Evolutionary conservation across 768 basidiomycete species (phyloP), one percentile per base, ranked within the genome.

Genomic region (Amanita subjunquillea): DNA sequence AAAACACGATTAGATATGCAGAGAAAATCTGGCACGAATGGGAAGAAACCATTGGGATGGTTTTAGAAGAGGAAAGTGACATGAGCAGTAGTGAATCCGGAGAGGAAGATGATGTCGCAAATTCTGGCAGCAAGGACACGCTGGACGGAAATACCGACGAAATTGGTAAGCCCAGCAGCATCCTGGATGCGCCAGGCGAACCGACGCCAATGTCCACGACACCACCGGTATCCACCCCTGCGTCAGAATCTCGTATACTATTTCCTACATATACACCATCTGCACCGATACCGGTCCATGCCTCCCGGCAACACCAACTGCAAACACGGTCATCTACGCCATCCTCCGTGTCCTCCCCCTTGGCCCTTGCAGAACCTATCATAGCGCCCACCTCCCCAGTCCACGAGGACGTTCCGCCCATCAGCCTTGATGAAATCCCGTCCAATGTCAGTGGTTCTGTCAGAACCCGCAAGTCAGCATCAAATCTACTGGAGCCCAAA

Each of bases 1-100:
- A 95, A 68, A 96, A 95, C 63, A 97, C 93, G 17, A 93, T 99
- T 59, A 77, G 90, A 50, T 98, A 98, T 67, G 85, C 92, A 38
- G 96, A 98, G 72, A 95, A 94, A 71, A 89, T 96, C 29, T 84
- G 95, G 72, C 86, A 87, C 60, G 96, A 98, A 69, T 98, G 95
- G 94, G 87, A 97, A 67, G 87, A 89, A 61, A 83, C 80, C 59
- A 85, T 96, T 12, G 85, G 82, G 55, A 77, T 80, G 59, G 77
- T 75, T 39, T 67, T 94, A 32, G 77, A 76, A 3, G 70, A 70
- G 32, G 69, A 73, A 23, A 49, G 48, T 36, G 47, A 48, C 42
- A 81, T 78, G 6, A 81, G 80, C 40, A 78, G 71, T 40, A 63
- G 69, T 39, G 76, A 73, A 46, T 69, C 72, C 50, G 71, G 34